Percentiles rank a stretch among this genome's conserved stretches.
phyloP scores from a whole-genome alignment of 371 early-diverging fungal species.

The Saksenaea vasiformis region DNA sequence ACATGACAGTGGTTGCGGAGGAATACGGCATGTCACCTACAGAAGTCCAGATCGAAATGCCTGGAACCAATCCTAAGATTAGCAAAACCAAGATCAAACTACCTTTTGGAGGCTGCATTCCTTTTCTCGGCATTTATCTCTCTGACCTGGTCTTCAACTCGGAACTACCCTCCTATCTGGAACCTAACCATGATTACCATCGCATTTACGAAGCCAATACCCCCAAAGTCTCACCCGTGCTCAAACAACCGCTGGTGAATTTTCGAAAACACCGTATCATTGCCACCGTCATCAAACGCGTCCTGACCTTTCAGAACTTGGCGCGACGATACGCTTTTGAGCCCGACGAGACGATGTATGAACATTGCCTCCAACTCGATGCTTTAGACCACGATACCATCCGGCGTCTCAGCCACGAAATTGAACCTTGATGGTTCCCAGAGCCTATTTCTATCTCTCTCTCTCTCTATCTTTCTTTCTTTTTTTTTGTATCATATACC shows the following conservation, averaged over 20 bases:
- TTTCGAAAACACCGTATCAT: constrained; percentile 66
- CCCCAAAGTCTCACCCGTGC: constrained; percentile 17
- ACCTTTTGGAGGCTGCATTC: constrained; percentile 62
- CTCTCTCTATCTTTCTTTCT: not conserved
- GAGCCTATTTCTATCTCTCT: too few relatives aligned
- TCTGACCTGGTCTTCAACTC: constrained; percentile 70
- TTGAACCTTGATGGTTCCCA: constrained; percentile 9
- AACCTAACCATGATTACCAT: constrained; percentile 33
- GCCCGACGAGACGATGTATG: constrained; percentile 42
- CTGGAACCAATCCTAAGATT: constrained; percentile 30
- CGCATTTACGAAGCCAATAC: constrained; percentile 26
- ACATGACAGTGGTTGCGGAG: constrained; percentile 63
- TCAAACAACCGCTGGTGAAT: constrained; percentile 60
- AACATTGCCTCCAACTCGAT: constrained; percentile 35
- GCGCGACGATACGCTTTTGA: constrained; percentile 61
- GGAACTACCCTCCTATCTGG: constrained; percentile 59
- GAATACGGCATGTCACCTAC: constrained; percentile 53
- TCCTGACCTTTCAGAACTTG: constrained; percentile 61
- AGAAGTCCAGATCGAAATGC: constrained; percentile 42
- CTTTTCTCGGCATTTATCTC: constrained; percentile 66
- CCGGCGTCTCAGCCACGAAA: constrained; percentile 28
- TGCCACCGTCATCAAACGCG: constrained; percentile 65
- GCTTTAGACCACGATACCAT: constrained; percentile 36
- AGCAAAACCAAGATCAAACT: constrained; percentile 37
- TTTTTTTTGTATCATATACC: not conserved